Evolutionary conservation across 164 flowering plant genomes (phyloP), one percentile per base, ranked within the genome.

Genomic region (Vitis labrusca): DNA sequence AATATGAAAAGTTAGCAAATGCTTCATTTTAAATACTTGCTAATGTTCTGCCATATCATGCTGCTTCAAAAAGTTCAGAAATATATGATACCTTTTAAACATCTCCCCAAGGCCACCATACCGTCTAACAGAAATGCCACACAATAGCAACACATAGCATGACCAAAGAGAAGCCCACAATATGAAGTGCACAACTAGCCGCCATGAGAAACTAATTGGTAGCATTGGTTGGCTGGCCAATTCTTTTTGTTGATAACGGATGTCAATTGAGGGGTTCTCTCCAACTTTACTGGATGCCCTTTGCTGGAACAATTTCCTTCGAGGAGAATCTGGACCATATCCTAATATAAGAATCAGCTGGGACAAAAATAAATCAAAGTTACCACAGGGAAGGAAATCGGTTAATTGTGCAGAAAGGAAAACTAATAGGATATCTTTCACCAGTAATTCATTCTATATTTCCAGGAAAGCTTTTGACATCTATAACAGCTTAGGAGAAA

Each of bases 301-400:
- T 64, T 75, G 77, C 59, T 70, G 23, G 75, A 88, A 88, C 76
- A 96, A 77, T 82, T 96, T 96, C 78, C 83, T 83, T 56, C 97
- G 95, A 69, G 98, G 94, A 69, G 89, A 68, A 82, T 96, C 99
- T 58, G 81, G 82, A 76, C 98, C 98, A 85, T 80, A 80, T 50
- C 97, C 97, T 79, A 93, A 70, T 29, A 96, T 76, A 74, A 93
- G 77, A 66, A 87, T 80, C 52, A 93, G 79, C 98, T 96, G 86
- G 59, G 70, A 66, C 52, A 17, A 71, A 67, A 67, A 30, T 5
- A 8, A 65, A 56, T 3, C 48, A 61, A 68, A 65, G 29, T 50
- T 37, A 37, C 44, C 44, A 37, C 44, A 37, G 6, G 44, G 44
- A 37, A 37, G 44, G 44, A 37, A 37, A 3, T 37, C 44, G 0